These are phyloP conservation scores for Penicillium sp. DNA, from an alignment of 2,329 filamentous ascomycete species.

Conservation along the genomic window DNA sequence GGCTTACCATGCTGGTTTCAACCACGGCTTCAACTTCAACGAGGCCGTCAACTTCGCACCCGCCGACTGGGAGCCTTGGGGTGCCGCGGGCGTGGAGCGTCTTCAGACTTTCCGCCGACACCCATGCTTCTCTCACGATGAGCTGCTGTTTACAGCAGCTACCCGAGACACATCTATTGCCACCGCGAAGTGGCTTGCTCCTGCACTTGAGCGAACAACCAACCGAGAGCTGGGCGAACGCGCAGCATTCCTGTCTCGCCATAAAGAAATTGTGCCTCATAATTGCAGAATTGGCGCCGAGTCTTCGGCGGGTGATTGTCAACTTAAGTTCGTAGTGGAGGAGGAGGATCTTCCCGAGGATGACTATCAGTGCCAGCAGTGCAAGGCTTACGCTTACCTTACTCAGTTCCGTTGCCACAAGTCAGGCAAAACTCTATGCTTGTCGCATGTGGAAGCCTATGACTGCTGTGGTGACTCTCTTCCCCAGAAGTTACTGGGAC, in stretches of 20 bases:
- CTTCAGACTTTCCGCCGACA: conserved; percentile 85
- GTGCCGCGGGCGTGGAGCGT: conserved; percentile 79
- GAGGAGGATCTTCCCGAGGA: conserved; percentile 81
- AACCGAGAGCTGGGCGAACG: conserved; percentile 70
- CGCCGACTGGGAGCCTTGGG: conserved; percentile 89
- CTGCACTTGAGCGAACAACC: conserved; percentile 76
- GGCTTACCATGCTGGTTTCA: conserved; percentile 96
- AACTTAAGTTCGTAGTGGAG: conserved; percentile 62
- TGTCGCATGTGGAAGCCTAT: conserved; percentile 75
- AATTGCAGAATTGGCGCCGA: conserved; percentile 54
- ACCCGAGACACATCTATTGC: conserved; percentile 77
- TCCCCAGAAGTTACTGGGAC: conserved; percentile 64
- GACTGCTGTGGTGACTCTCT: conserved; percentile 74
- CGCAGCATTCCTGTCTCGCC: conserved; percentile 64
- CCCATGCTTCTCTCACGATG: conserved; percentile 96
- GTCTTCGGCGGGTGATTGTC: conserved; percentile 49
- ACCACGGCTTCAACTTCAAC: conserved; percentile 98
- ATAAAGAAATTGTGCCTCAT: conserved; percentile 57
- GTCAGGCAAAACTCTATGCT: conserved; percentile 76
- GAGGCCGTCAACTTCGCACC: conserved; percentile 98
- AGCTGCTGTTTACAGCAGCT: conserved; percentile 86
- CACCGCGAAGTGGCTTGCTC: conserved; percentile 91
- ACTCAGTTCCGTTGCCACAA: conserved; percentile 85
- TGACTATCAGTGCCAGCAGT: conserved; percentile 86
- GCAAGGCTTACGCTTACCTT: conserved; percentile 88